These are phyloP conservation scores for Saururus chinensis DNA, from an alignment of 164 flowering plant species.

Conservation along the genomic window DNA sequence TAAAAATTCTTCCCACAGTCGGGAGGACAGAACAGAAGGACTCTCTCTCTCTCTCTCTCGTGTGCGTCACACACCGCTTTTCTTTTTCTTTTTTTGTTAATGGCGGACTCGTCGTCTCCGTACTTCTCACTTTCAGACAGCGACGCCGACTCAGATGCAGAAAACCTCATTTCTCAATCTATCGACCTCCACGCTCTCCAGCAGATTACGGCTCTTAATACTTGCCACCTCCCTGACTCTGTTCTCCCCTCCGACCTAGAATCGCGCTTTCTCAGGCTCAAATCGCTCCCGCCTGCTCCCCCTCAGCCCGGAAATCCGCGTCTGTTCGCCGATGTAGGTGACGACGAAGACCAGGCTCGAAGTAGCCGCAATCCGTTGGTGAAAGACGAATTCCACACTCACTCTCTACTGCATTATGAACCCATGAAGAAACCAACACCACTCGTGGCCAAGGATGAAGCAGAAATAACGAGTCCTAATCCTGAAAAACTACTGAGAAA, in stretches of 20 bases:
- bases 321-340: background rate
- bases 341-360: background rate
- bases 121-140: background rate
- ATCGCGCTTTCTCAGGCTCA: slow-evolving; percentile 55
- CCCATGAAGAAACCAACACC: too few relatives aligned
- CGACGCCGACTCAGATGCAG: background rate
- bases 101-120: too few relatives aligned
- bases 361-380: background rate
- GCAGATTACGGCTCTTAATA: slow-evolving; percentile 55
- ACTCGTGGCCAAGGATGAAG: too few relatives aligned
- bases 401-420: too few relatives aligned
- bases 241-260: slow-evolving; percentile 52
- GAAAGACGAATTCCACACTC: too few relatives aligned
- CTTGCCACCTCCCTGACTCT: slow-evolving; percentile 40
- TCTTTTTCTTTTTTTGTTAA: too few relatives aligned
- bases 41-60: too few relatives aligned
- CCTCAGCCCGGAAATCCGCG: background rate
- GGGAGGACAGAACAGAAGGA: too few relatives aligned
- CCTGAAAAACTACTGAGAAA: too few relatives aligned
- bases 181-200: slow-evolving; percentile 51
- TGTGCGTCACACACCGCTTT: too few relatives aligned
- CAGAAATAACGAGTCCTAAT: too few relatives aligned
- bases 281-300: slow-evolving; percentile 39
- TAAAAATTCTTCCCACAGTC: too few relatives aligned
- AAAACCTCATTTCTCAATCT: slow-evolving; percentile 24